Percentiles rank a stretch among this genome's conserved stretches.
Conservation (phyloP, 2,329 filamentous ascomycete species). For the Gyromitra esculenta region DNA sequence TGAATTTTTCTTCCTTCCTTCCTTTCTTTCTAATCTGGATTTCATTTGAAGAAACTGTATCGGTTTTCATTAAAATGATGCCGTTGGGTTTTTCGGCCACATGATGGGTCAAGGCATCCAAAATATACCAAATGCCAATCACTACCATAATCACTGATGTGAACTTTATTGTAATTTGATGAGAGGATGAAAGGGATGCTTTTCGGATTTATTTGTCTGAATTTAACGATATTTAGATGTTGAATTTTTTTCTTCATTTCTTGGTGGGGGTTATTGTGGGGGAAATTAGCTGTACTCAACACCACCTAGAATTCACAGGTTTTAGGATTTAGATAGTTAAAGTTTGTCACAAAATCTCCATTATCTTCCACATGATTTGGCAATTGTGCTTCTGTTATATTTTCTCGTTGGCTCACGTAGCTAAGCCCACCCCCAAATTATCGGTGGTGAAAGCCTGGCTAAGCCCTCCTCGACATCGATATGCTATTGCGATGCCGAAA, state of each 20-base stretch:
- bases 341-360: too few species aligned
- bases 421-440: not conserved
- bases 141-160: not conserved
- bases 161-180: not conserved
- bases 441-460: not conserved
- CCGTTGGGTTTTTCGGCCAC: not conserved
- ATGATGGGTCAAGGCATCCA: not conserved
- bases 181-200: not conserved
- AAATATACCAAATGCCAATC: not conserved
- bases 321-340: not conserved
- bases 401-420: not conserved
- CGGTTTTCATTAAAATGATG: not conserved
- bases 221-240: not conserved
- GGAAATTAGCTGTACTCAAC: not conserved
- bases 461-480: not conserved
- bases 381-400: not conserved
- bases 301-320: not conserved
- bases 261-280: not conserved
- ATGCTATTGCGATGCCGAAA: not conserved
- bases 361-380: not conserved
- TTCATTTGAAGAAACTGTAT: not conserved
- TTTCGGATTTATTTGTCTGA: not conserved
- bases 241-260: not conserved
- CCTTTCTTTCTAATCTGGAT: not conserved
- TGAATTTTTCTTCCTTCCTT: not conserved